phyloP scores from a whole-genome alignment of 2,329 filamentous ascomycete genomes.

The Neopestalotiopsis sp. region DNA sequence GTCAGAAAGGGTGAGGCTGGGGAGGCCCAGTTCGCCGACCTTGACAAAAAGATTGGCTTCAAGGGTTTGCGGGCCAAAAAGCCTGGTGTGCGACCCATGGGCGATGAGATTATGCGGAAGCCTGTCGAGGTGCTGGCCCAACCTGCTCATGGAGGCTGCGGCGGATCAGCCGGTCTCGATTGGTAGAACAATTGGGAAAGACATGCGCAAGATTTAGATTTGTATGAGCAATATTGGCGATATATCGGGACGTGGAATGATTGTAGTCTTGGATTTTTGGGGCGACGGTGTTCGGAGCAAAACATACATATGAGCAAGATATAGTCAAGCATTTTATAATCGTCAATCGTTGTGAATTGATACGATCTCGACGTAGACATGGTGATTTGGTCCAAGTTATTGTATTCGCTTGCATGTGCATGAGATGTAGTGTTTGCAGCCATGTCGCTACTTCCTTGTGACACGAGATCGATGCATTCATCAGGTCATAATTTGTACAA shows the following conservation, averaged over 20 bases:
- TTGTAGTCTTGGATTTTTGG: no score
- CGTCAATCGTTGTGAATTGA: no score
- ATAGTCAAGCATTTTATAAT: no score
- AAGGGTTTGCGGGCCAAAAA: conserved; percentile 50
- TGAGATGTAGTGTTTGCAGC: no score
- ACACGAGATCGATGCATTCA: background rate
- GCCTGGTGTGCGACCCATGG: conserved; percentile 43
- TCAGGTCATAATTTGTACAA: conserved; percentile 31
- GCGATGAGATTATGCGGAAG: conserved; percentile 41
- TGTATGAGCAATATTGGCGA: background rate
- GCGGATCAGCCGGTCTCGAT: conserved; percentile 49
- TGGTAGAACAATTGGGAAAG: conserved; percentile 41
- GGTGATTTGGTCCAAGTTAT: no score
- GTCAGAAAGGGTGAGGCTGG: conserved; percentile 72
- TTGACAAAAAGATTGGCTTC: conserved; percentile 53
- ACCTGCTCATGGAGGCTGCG: conserved; percentile 31
- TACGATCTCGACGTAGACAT: no score
- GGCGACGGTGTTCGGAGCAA: no score
- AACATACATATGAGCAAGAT: no score
- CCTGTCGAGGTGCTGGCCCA: conserved; percentile 44
- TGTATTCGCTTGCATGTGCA: no score
- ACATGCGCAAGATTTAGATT: background rate
- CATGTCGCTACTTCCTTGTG: background rate
- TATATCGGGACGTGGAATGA: background rate
- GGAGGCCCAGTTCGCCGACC: conserved; percentile 45